phyloP scores from a whole-genome alignment of 345 rosid species.

The Noccaea bulbosa region DNA sequence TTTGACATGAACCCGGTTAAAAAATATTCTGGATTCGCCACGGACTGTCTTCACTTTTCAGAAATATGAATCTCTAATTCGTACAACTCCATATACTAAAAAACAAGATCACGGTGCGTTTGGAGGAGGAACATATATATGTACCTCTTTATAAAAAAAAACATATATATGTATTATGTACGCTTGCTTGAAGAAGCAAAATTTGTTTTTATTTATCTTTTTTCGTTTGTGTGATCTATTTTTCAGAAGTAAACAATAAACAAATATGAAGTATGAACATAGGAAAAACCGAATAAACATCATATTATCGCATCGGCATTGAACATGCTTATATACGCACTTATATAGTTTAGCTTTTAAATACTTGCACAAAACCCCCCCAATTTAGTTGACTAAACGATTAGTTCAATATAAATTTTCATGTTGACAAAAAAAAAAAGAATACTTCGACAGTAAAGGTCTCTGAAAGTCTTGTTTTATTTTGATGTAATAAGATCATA shows the following conservation, averaged over 20 bases:
- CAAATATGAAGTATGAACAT: background rate
- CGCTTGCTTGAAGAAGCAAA: constrained; percentile 2
- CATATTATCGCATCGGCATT: background rate
- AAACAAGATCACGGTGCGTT: constrained; percentile 30
- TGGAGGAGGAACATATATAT: background rate
- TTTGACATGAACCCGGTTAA: too few relatives aligned
- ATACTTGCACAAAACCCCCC: too few relatives aligned
- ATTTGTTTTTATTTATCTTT: background rate
- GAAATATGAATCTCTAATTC: constrained; percentile 23
- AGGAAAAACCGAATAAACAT: background rate
- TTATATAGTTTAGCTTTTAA: too few relatives aligned
- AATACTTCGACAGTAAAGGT: too few relatives aligned
- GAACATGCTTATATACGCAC: background rate
- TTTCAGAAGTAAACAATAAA: background rate
- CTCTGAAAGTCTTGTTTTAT: too few relatives aligned
- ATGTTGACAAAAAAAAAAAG: too few relatives aligned
- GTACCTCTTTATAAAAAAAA: too few relatives aligned
- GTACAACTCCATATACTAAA: constrained; percentile 28
- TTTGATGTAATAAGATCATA: too few relatives aligned
- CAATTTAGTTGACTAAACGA: too few relatives aligned
- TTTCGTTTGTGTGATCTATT: background rate
- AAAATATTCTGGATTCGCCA: too few relatives aligned
- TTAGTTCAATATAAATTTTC: too few relatives aligned
- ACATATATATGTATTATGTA: too few relatives aligned
- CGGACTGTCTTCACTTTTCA: constrained; percentile 15